Evolutionary conservation across 805 yeast species (phyloP), one percentile per base, ranked within the genome.

Genomic region (Huiozyma naganishii): DNA sequence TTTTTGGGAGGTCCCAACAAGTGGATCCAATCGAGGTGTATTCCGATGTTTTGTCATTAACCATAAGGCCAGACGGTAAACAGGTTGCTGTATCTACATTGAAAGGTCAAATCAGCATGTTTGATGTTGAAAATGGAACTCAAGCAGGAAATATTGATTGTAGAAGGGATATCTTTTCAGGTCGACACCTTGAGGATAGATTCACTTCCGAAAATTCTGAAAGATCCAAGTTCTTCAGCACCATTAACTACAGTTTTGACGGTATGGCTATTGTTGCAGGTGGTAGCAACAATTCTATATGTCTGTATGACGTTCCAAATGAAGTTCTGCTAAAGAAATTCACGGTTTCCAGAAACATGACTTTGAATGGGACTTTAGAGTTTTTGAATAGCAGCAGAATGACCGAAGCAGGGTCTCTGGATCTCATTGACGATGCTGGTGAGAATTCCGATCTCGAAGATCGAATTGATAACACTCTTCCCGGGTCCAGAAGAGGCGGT

Each of bases 21-120:
- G 92, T 86, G 41, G 98, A 92, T 65, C 97, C 97, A 7, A 77
- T 92, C 52, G 87, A 83, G 54, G 77, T 87, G 11, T 77, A 73
- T 45, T 76, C 89, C 33, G 98, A 92, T 61, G 95, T 87, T 8
- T 70, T 90, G 48, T 73, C 87, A 17, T 69, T 92, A 34, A 75
- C 88, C 0, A 76, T 90, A 74, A 74, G 95, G 57, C 97, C 96
- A 0, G 97, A 92, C 58, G 85, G 95, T n/a, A 83, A 85, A 57
- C 83, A 83, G 59, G 72, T 92, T 36, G 94, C 95, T 0, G 95
- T 85, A 1, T 73, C 90, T 13, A 83, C 97, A 0, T 69, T 90
- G 53, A 94, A 83, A 61, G 98, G 98, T 5, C 87, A 85, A 59
- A 70, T 92, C 12, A 65, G 83, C 2, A 76, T 87, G 40, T 92